These are phyloP conservation scores for Colletotrichum karsti DNA, from an alignment of 2,329 filamentous ascomycete species.

Conservation along the genomic window DNA sequence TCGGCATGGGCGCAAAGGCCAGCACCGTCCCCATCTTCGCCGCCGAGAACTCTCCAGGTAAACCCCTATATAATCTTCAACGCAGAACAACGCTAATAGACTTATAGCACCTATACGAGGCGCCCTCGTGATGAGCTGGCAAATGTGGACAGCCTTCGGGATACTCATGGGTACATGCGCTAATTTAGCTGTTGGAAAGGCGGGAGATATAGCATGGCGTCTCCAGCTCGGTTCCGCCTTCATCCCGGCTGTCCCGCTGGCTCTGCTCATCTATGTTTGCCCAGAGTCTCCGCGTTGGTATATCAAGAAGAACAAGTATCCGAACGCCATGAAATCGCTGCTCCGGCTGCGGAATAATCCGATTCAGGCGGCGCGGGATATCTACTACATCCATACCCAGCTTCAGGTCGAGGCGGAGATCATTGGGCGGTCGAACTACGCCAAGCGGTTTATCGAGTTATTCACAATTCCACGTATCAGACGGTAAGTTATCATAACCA, in stretches of 20 bases:
- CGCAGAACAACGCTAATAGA: not conserved
- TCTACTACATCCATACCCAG: conserved; percentile 64
- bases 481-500: conserved; percentile 28
- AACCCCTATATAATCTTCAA: not conserved
- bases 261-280: conserved; percentile 65
- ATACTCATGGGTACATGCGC: conserved; percentile 62
- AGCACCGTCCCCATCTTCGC: conserved; percentile 79
- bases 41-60: conserved; percentile 72
- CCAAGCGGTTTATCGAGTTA: conserved; percentile 61
- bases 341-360: conserved; percentile 64
- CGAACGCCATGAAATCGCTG: conserved; percentile 64
- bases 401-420: conserved; percentile 41
- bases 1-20: conserved; percentile 81
- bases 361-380: conserved; percentile 68
- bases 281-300: conserved; percentile 74
- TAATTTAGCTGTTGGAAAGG: conserved; percentile 63
- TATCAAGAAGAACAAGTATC: conserved; percentile 67
- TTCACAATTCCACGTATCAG: conserved; percentile 67
- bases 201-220: conserved; percentile 61
- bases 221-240: conserved; percentile 71
- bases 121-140: conserved; percentile 54
- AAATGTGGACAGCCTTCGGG: conserved; percentile 73
- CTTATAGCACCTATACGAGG: conserved; percentile 68
- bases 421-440: conserved; percentile 44
- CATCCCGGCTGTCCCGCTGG: conserved; percentile 62